These are phyloP conservation scores for Monarda citriodora DNA, from an alignment of 305 asterid species.

Conservation along the genomic window DNA sequence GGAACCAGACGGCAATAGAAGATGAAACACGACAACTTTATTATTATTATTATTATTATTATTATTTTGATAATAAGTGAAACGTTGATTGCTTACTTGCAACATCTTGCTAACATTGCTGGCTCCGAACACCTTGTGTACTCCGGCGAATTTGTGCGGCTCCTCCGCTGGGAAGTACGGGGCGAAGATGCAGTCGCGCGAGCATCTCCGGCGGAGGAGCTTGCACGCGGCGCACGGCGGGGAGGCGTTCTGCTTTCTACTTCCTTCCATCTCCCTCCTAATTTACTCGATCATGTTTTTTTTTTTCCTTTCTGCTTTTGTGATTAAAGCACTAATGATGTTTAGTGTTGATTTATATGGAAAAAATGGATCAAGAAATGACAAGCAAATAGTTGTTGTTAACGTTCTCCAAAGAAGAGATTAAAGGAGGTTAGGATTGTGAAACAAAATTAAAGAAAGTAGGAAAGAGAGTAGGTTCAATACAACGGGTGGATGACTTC, in stretches of 20 bases:
- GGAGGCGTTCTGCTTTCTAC: slow-evolving; percentile 59
- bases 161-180: slow-evolving; percentile 94
- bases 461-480: slow-evolving; percentile 18
- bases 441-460: slow-evolving; percentile 7
- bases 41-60: background rate
- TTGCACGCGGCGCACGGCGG: slow-evolving; percentile 94
- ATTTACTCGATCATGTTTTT: background rate
- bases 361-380: background rate
- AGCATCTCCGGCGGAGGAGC: slow-evolving; percentile 80
- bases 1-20: too few relatives aligned
- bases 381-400: slow-evolving; percentile 1
- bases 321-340: background rate
- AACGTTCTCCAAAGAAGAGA: slow-evolving; percentile 7
- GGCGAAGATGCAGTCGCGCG: slow-evolving; percentile 72
- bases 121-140: slow-evolving; percentile 94
- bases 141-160: slow-evolving; percentile 86
- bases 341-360: background rate
- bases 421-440: slow-evolving; percentile 1
- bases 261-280: slow-evolving; percentile 24
- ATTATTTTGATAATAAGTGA: background rate
- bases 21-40: background rate
- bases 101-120: slow-evolving; percentile 95
- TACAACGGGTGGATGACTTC: slow-evolving; percentile 4
- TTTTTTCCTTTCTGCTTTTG: background rate
- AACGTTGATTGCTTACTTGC: slow-evolving; percentile 35